These are phyloP conservation scores for Gymnopus androsaceus DNA, from an alignment of 1,284 basidiomycete species.

Conservation along the genomic window DNA sequence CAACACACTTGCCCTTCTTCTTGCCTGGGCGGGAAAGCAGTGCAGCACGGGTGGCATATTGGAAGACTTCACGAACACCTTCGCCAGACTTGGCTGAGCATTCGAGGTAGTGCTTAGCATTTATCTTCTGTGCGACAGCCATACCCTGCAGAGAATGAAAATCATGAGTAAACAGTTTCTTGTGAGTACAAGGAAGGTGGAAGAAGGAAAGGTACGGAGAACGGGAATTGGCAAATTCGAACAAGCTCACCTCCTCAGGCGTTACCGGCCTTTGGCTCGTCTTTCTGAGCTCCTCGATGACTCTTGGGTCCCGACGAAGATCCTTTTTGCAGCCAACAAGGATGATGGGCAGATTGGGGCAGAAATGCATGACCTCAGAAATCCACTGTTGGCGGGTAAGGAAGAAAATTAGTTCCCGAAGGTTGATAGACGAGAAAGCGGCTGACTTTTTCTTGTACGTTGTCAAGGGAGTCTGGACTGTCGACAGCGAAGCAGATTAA, in stretches of 20 bases:
- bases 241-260: conserved; percentile 25
- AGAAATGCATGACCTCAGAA: conserved; percentile 93
- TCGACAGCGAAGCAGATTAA: conserved; percentile 94
- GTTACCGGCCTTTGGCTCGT: conserved; percentile 83
- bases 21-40: conserved; percentile 53
- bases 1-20: conserved; percentile 45
- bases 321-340: conserved; percentile 95
- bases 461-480: conserved; percentile 90
- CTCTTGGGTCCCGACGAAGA: conserved; percentile 77
- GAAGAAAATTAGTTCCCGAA: background rate
- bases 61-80: conserved; percentile 92
- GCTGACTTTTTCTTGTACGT: conserved; percentile 92
- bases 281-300: conserved; percentile 79
- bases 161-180: background rate
- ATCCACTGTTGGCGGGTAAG: conserved; percentile 70
- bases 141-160: conserved; percentile 57
- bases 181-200: no score
- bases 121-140: conserved; percentile 88
- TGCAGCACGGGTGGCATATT: conserved; percentile 83
- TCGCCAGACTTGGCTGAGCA: conserved; percentile 89
- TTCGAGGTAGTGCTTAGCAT: conserved; percentile 87
- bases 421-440: background rate
- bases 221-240: background rate
- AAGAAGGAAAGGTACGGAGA: background rate
- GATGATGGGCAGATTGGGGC: conserved; percentile 83